Conservation (phyloP, 2,329 filamentous ascomycete genomes). For the Monilinia polystroma region DNA sequence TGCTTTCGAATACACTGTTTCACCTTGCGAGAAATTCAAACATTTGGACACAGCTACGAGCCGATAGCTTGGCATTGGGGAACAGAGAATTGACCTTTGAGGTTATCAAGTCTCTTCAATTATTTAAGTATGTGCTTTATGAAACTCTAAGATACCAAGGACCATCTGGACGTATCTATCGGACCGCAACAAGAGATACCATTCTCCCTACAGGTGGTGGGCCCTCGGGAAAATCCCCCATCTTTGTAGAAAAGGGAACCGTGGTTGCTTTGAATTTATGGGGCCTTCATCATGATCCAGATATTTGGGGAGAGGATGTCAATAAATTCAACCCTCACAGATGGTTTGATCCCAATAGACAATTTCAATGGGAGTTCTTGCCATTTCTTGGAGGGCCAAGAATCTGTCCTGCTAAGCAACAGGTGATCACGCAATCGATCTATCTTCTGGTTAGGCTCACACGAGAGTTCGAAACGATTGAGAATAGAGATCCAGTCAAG, state of each 20-base stretch:
- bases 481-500: conserved; percentile 31
- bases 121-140: conserved; percentile 9
- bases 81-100: conserved; percentile 13
- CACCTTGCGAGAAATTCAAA: conserved; percentile 13
- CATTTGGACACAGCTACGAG: conserved; percentile 17
- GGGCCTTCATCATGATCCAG: conserved; percentile 36
- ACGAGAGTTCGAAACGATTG: conserved; percentile 36
- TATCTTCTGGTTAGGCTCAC: conserved; percentile 36
- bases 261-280: conserved; percentile 31
- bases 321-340: conserved; percentile 39
- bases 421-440: conserved; percentile 39
- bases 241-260: conserved; percentile 34
- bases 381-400: conserved; percentile 41
- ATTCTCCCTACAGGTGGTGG: conserved; percentile 38
- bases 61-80: not conserved
- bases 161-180: not conserved
- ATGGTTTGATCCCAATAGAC: conserved; percentile 40
- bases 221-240: conserved; percentile 33
- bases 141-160: conserved; percentile 12
- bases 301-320: conserved; percentile 41
- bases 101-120: conserved; percentile 2
- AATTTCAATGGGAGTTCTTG: conserved; percentile 37
- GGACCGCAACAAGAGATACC: conserved; percentile 44
- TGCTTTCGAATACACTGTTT: conserved; percentile 18
- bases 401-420: conserved; percentile 41